These are phyloP conservation scores for Cryphonectria japonica DNA, from an alignment of 2,329 filamentous ascomycete species.

Conservation along the genomic window DNA sequence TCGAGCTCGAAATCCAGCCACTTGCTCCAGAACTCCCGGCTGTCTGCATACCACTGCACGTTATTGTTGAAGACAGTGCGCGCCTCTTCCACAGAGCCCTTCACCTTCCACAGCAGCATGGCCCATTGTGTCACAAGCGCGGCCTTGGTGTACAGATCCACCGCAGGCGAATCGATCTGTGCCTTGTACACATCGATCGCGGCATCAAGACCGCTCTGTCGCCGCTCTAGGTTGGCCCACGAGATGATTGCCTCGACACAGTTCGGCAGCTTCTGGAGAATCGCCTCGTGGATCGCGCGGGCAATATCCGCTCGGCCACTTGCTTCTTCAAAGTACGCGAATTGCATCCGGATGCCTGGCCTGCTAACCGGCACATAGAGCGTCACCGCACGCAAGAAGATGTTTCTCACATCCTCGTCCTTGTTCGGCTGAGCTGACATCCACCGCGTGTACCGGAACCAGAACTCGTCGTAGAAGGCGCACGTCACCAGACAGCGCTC, in stretches of 20 bases:
- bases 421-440: constrained; percentile 81
- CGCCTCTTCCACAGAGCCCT: constrained; percentile 78
- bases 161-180: constrained; percentile 74
- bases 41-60: constrained; percentile 81
- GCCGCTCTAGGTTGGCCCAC: constrained; percentile 82
- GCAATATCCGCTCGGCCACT: constrained; percentile 76
- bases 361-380: constrained; percentile 86
- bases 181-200: constrained; percentile 82
- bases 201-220: constrained; percentile 80
- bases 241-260: constrained; percentile 88
- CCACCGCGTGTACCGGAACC: constrained; percentile 96
- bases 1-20: constrained; percentile 89
- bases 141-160: constrained; percentile 81
- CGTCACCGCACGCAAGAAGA: constrained; percentile 85
- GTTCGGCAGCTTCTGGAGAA: constrained; percentile 76
- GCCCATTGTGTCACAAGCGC: constrained; percentile 90
- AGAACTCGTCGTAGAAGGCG: constrained; percentile 96
- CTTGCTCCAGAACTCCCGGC: constrained; percentile 84
- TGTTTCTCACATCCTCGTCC: constrained; percentile 87
- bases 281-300: constrained; percentile 80
- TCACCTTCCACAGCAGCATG: constrained; percentile 81
- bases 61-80: constrained; percentile 83
- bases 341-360: constrained; percentile 83
- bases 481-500: constrained; percentile 92
- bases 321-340: constrained; percentile 93